Conservation (phyloP, 2,329 filamentous ascomycete species). For the Cladophialophora exuberans region DNA sequence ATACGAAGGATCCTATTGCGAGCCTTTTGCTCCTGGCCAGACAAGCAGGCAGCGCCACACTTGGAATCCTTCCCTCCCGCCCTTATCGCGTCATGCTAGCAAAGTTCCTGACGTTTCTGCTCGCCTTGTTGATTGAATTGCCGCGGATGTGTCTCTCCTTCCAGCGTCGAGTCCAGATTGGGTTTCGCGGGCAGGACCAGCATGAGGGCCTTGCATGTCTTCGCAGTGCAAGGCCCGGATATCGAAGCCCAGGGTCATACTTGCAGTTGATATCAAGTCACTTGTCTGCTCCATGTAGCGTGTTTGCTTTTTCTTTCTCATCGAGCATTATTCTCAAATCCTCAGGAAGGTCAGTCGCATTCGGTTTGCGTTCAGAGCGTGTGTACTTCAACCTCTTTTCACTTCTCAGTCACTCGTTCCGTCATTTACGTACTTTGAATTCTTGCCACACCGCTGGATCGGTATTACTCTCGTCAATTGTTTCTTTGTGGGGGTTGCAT, state of each 20-base stretch:
- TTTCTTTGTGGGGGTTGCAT: background rate
- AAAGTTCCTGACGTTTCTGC: too few relatives aligned
- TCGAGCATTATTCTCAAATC: background rate
- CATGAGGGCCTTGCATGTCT: background rate
- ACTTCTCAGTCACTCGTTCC: background rate
- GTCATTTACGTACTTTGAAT: background rate
- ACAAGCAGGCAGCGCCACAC: too few relatives aligned
- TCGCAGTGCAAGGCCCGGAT: background rate
- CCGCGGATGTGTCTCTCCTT: too few relatives aligned
- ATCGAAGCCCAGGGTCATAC: background rate
- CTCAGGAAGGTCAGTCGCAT: background rate
- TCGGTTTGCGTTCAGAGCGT: background rate
- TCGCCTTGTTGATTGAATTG: too few relatives aligned
- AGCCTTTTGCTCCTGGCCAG: too few relatives aligned
- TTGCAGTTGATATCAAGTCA: conserved; percentile 1
- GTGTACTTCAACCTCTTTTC: background rate
- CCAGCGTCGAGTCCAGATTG: too few relatives aligned
- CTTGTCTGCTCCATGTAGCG: background rate
- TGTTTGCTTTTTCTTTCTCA: background rate
- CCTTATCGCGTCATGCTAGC: too few relatives aligned
- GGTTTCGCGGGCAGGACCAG: background rate
- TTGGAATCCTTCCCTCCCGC: too few relatives aligned
- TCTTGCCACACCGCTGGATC: background rate
- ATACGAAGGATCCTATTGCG: too few relatives aligned
- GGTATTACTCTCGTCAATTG: background rate